A percentile compares a stretch with the other conserved stretches of the same genome.
Conservation (phyloP, 257 asterid species). For the Cinchona pubescens region DNA sequence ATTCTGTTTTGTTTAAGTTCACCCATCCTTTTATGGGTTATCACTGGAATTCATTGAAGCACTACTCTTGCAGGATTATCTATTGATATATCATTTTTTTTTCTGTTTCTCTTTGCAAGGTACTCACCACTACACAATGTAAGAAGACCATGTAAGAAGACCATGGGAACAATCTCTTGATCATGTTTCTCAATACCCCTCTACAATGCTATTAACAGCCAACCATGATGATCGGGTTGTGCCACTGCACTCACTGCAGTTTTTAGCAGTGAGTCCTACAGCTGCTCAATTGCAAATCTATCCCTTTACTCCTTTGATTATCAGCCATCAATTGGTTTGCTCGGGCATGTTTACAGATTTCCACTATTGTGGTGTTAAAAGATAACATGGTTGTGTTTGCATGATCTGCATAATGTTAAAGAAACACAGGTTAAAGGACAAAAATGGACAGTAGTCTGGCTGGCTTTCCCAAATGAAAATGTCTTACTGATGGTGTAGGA, state of each 20-base stretch:
- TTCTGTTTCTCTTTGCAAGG: slow-evolving; percentile 33
- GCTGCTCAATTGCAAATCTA: too few relatives aligned
- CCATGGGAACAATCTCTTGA: slow-evolving; percentile 70
- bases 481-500: not conserved
- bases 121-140: slow-evolving; percentile 95
- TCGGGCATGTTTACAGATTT: not conserved
- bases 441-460: not conserved
- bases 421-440: not conserved
- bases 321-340: not conserved
- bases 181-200: slow-evolving; percentile 60
- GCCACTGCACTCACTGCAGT: slow-evolving; percentile 87
- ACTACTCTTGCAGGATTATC: not conserved
- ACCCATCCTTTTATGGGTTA: not conserved
- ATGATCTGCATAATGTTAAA: not conserved
- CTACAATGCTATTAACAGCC: slow-evolving; percentile 90
- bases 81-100: not conserved
- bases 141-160: slow-evolving; percentile 78
- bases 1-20: not conserved
- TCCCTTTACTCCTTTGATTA: not conserved
- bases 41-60: not conserved
- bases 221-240: slow-evolving; percentile 99
- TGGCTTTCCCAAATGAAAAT: not conserved
- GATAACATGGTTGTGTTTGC: not conserved
- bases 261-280: slow-evolving; percentile 61
- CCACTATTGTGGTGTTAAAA: not conserved